These are phyloP conservation scores for Skeletonema potamos DNA, from an alignment of 108 stramenopile genomes.

Conservation along the genomic window DNA sequence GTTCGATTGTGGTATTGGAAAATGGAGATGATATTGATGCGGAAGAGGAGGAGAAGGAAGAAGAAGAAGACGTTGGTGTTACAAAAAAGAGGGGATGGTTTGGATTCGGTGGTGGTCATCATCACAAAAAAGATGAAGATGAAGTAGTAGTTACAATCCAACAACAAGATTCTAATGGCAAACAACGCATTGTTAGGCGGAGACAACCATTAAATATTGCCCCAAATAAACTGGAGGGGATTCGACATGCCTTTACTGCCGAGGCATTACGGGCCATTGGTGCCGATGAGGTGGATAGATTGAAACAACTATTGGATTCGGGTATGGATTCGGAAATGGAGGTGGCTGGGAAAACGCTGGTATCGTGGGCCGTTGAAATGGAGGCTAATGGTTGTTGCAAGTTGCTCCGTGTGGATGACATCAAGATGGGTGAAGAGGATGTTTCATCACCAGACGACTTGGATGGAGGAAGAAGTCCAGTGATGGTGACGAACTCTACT, in stretches of 20 bases:
- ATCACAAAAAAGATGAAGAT: slow-evolving; percentile 25
- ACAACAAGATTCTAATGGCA: background rate
- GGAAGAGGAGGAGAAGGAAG: slow-evolving; percentile 1
- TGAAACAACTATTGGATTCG: slow-evolving; percentile 64
- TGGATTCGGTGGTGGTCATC: slow-evolving; percentile 33
- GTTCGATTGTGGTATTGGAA: slow-evolving; percentile 19
- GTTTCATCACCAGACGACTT: background rate
- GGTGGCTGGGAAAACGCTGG: slow-evolving; percentile 64
- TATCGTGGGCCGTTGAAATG: slow-evolving; percentile 75
- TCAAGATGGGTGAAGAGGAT: background rate
- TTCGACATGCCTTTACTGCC: slow-evolving; percentile 82
- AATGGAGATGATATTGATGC: slow-evolving; percentile 4
- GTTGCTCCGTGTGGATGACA: slow-evolving; percentile 19
- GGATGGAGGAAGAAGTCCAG: background rate
- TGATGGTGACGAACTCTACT: background rate
- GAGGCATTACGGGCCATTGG: slow-evolving; percentile 86
- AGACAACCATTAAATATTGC: slow-evolving; percentile 62
- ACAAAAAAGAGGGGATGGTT: slow-evolving; percentile 31
- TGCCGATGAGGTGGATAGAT: slow-evolving; percentile 72
- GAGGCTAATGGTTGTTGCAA: slow-evolving; percentile 64
- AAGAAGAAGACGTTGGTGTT: slow-evolving; percentile 15
- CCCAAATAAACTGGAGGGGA: slow-evolving; percentile 70
- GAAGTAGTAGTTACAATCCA: slow-evolving; percentile 5
- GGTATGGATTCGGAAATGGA: slow-evolving; percentile 62
- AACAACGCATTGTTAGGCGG: background rate